Conservation (phyloP, 1,284 basidiomycete species). For the Megacollybia platyphylla region DNA sequence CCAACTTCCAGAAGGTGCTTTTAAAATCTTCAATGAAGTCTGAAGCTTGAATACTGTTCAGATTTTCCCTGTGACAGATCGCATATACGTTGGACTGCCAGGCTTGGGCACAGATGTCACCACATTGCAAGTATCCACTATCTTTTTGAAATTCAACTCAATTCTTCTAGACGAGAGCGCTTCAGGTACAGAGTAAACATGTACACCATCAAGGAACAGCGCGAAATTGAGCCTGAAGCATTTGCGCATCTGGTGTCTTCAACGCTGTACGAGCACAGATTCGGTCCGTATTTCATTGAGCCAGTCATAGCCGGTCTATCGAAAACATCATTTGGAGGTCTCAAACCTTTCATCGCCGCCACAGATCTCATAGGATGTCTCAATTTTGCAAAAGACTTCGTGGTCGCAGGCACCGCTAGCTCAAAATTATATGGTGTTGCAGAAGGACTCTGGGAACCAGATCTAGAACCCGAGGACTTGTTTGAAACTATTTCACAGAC, state of each 20-base stretch:
- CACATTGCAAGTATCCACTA: conserved; percentile 59
- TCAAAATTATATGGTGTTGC: conserved; percentile 95
- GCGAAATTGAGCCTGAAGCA: conserved; percentile 92
- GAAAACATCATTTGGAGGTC: conserved; percentile 59
- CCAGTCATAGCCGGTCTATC: conserved; percentile 91
- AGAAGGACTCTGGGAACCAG: conserved; percentile 97
- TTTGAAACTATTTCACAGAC: conserved; percentile 99
- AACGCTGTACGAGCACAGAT: conserved; percentile 95
- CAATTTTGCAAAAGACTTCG: conserved; percentile 94
- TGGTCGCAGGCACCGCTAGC: conserved; percentile 90
- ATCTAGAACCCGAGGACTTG: conserved; percentile 90
- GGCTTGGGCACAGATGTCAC: conserved; percentile 91
- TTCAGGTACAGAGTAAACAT: conserved; percentile 95
- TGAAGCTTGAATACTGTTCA: conserved; percentile 17
- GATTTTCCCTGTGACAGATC: conserved; percentile 93
- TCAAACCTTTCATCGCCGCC: conserved; percentile 91
- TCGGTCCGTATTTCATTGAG: conserved; percentile 95
- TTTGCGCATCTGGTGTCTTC: conserved; percentile 95
- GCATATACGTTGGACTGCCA: conserved; percentile 85
- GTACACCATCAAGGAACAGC: conserved; percentile 99
- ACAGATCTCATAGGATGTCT: conserved; percentile 96
- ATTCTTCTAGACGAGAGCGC: conserved; percentile 56
- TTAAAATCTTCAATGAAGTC: neutral
- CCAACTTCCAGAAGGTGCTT: conserved; percentile 87
- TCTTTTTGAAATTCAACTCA: conserved; percentile 5